Base-by-base conservation (phyloP, 345 rosid species). In the Camelina hispida region DNA sequence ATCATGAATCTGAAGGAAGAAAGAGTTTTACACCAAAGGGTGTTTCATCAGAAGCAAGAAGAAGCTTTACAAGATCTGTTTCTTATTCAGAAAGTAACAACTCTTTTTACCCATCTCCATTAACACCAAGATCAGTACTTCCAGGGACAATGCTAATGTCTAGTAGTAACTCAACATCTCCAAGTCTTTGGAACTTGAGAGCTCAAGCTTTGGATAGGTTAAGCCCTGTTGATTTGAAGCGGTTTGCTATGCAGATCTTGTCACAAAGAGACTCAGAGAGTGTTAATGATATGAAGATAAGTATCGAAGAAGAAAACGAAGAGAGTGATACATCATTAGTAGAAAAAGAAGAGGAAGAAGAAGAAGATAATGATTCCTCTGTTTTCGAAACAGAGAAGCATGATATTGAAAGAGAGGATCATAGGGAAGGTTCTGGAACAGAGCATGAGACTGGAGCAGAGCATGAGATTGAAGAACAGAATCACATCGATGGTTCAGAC, bases 151-250 rank as follows among this genome's bases (percentile, higher is more conserved):
- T 47, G 68, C 32, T 68, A 60, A 77, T 71, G 72, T 55, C 66
- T 62, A 64, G 80, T 62, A 64, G 80, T 76, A 71, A 5, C 50
- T 73, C 80, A 56, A 42, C 81, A 17, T 81, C 86, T 28, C 77
- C 84, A 37, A 68, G 69, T 74, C 79, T 84, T 3, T 79, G 83
- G 84, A 70, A 80, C 61, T 79, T 84, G n/a, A 61, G 96, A 80
- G 85, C 87, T 77, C 88, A 88, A 59, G 86, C 93, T 23, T 79
- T 88, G 44, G 96, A 85, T 65, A 96, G 87, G 71, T 52, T 88
- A 74, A 93, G 85, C 66, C 94, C 88, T 2, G 69, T 88, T n/a
- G 96, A 88, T 40, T 40, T 84, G 48, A 89, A 90, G 78, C 86
- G 80, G 54, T 81, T 89, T 47, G 65, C 86, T 0, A 71, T 86